Conservation (phyloP, 208 protist species). For the Acanthamoeba culbertsoni region DNA sequence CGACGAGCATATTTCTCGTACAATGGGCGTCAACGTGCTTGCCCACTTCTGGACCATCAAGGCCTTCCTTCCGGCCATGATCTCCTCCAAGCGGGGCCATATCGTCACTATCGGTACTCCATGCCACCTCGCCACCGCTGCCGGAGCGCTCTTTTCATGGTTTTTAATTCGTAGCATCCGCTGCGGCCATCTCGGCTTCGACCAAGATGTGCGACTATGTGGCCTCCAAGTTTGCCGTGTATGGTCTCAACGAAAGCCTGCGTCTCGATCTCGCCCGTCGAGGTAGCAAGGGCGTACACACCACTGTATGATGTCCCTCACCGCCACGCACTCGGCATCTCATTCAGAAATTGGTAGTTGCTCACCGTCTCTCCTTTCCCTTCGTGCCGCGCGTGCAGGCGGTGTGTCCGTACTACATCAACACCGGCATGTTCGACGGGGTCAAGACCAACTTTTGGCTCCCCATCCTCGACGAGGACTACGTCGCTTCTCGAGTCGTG, state of each 20-base stretch:
- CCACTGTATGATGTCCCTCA: neutral
- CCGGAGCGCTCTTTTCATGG: neutral
- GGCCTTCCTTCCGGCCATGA: conserved; percentile 51
- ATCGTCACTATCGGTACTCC: conserved; percentile 15
- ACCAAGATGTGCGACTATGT: conserved; percentile 36
- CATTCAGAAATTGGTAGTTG: too few relatives aligned
- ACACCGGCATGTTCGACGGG: conserved; percentile 54
- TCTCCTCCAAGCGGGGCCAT: neutral
- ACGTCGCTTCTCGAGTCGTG: neutral
- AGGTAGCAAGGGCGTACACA: neutral
- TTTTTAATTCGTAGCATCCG: neutral
- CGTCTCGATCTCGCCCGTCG: conserved; percentile 10
- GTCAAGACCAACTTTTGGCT: conserved; percentile 23
- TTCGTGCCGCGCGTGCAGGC: neutral
- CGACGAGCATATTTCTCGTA: conserved; percentile 50
- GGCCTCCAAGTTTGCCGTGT: conserved; percentile 40
- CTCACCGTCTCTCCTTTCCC: too few relatives aligned
- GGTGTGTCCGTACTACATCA: conserved; percentile 60
- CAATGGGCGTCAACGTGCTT: conserved; percentile 52
- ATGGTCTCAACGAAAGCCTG: conserved; percentile 41
- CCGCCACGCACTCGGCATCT: neutral
- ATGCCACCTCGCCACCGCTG: neutral
- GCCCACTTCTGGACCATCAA: conserved; percentile 56
- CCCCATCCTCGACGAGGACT: conserved; percentile 28
- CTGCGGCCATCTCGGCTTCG: neutral